Percentiles rank a stretch among this genome's conserved stretches.
Conservation (phyloP, 2,329 filamentous ascomycete genomes). For the Aspergillus proliferans region DNA sequence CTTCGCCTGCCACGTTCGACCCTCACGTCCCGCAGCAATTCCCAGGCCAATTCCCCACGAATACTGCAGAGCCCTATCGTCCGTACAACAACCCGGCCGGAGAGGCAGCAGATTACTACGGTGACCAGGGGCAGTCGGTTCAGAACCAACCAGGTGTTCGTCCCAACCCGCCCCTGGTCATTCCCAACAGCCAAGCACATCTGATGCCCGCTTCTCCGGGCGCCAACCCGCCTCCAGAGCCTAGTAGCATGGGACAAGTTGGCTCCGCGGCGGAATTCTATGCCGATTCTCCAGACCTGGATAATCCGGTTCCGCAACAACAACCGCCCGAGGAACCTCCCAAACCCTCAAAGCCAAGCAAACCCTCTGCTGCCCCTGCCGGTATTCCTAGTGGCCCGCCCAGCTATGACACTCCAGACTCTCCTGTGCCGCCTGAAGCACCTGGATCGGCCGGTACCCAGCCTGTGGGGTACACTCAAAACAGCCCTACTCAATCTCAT, state of each 20-base stretch:
- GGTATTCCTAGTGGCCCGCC: not conserved
- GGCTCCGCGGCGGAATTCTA: conserved; percentile 55
- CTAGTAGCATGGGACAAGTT: conserved; percentile 43
- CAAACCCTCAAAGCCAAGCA: conserved; percentile 22
- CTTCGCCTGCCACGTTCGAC: conserved; percentile 28
- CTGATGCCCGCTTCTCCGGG: conserved; percentile 48
- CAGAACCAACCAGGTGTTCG: conserved; percentile 55
- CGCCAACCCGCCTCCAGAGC: conserved; percentile 52
- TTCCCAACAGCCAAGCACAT: conserved; percentile 52
- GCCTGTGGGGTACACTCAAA: conserved; percentile 7
- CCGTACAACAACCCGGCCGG: conserved; percentile 45
- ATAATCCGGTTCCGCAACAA: conserved; percentile 7
- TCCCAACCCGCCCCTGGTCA: conserved; percentile 46
- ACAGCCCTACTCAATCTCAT: conserved; percentile 26
- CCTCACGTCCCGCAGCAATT: conserved; percentile 53
- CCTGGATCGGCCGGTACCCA: conserved; percentile 16
- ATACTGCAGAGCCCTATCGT: conserved; percentile 41
- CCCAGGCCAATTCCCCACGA: conserved; percentile 50
- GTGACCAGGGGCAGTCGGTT: conserved; percentile 57
- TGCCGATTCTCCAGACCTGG: conserved; percentile 17
- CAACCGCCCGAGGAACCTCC: conserved; percentile 10
- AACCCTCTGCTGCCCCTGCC: conserved; percentile 9
- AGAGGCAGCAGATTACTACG: conserved; percentile 56
- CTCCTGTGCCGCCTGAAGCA: conserved; percentile 10
- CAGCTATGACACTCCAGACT: not conserved